Base-by-base conservation (phyloP, 257 asterid genomes). In the Solanum phureja region DNA sequence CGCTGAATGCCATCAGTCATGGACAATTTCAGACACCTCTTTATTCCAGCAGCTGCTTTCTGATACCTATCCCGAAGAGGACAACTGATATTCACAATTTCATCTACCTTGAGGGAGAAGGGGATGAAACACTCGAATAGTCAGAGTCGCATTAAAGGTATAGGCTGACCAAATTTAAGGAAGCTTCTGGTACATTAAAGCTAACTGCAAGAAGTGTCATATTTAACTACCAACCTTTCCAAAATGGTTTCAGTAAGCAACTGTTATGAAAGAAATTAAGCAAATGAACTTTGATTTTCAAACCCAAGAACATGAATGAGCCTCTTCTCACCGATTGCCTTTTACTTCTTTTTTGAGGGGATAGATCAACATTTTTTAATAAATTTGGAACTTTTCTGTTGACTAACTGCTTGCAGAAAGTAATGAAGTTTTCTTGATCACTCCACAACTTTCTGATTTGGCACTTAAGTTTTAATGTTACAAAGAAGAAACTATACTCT, bases 1-100 rank as follows among this genome's bases (percentile, higher is more conserved):
- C 95, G 98, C 87, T 95, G 99, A 52, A 93, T 91, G 29, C 99
- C 99, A 94, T 97, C 99, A 1, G 98, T 97, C 97, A 97, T 94
- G 49, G 98, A 96, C 87, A 97, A 89, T 91, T 97, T 97, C 87
- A 97, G 97, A 87, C 99, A 97, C 90, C 99, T 95, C 91, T 94
- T 94, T 89, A 79, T 86, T 91, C 99, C 99, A 34, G 98, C 88
- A 35, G 94, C 91, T 77, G 93, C 92, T 84, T 92, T 92, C 88
- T 97, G 95, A 91, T 94, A 97, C 93, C 99, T 94, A 86, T 92
- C 93, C 71, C 98, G 94, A 44, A 97, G 93, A 81, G 95, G 95
- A 90, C 92, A 91, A 90, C 98, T 94, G 88, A 97, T 95, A 89
- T 96, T 96, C 91, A 96, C 95, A 76, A 95, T 92, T 91, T 97